Percentiles rank a stretch among this genome's conserved stretches.
Conservation (phyloP, 352 stramenopile species). For the Bremia lactucae region DNA sequence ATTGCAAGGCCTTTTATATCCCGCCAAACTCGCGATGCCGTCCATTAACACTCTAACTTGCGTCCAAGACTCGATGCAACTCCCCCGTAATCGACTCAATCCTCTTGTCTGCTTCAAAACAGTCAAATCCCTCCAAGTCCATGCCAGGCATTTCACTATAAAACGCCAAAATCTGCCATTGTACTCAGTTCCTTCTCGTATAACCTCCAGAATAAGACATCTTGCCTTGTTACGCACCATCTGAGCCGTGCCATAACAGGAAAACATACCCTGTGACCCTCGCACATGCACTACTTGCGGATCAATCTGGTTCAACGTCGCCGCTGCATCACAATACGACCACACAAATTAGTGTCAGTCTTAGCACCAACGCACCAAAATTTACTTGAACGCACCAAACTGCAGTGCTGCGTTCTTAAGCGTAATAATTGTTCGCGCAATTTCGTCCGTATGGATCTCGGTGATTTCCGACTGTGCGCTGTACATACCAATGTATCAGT, state of each 20-base stretch:
- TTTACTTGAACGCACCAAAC: conserved; percentile 52
- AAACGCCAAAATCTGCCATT: conserved; percentile 67
- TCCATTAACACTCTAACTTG: conserved; percentile 22
- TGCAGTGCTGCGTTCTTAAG: conserved; percentile 70
- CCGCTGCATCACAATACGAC: conserved; percentile 20
- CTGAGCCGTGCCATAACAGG: conserved; percentile 62
- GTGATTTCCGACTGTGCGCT: conserved; percentile 64
- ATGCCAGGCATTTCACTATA: conserved; percentile 72
- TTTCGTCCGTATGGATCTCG: conserved; percentile 61
- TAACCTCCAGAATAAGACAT: neutral
- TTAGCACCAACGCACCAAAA: neutral
- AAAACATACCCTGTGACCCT: conserved; percentile 77
- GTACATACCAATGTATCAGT: neutral
- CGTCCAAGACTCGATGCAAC: conserved; percentile 58
- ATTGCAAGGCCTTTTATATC: too few relatives aligned
- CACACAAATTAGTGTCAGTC: neutral
- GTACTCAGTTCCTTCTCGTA: neutral
- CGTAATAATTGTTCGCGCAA: conserved; percentile 66
- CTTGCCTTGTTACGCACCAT: conserved; percentile 31
- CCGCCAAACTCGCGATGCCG: too few relatives aligned
- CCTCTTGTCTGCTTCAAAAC: conserved; percentile 62
- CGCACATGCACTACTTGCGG: conserved; percentile 78
- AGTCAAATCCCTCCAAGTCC: conserved; percentile 73
- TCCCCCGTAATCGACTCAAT: conserved; percentile 66
- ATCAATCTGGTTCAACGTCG: conserved; percentile 74